Evolutionary conservation across 75 land plant genomes (phyloP).

Genomic region (Cryptomeria japonica): DNA sequence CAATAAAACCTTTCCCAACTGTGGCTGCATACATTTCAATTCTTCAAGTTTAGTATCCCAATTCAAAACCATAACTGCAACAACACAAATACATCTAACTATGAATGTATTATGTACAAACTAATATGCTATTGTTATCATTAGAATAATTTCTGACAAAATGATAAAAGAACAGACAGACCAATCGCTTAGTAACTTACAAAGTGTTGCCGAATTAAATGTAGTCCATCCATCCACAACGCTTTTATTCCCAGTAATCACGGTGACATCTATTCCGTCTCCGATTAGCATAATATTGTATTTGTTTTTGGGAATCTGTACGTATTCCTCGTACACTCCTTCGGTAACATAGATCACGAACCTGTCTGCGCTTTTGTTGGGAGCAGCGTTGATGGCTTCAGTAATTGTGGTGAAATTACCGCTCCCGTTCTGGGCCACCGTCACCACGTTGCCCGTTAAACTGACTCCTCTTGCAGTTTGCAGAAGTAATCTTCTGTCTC

Average conservation of each 20-base stretch:
- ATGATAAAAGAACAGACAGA: too few species aligned
- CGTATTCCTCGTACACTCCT: slow-evolving; percentile 67
- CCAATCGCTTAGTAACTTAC: slow-evolving; percentile 20
- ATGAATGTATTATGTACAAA: too few species aligned
- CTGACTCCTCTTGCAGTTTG: not conserved
- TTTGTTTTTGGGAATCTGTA: slow-evolving; percentile 43
- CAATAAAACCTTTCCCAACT: slow-evolving; percentile 47
- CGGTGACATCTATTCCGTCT: slow-evolving; percentile 67
- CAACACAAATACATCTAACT: too few species aligned
- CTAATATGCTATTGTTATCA: too few species aligned
- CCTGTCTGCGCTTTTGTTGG: slow-evolving; percentile 16
- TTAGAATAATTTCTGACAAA: too few species aligned
- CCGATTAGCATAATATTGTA: slow-evolving; percentile 62
- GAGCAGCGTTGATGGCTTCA: slow-evolving; percentile 48
- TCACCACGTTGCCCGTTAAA: slow-evolving; percentile 19
- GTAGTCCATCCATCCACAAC: slow-evolving; percentile 69
- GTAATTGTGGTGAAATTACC: slow-evolving; percentile 58
- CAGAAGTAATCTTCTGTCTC: not conserved
- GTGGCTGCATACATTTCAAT: slow-evolving; percentile 30
- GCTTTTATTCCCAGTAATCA: slow-evolving; percentile 63
- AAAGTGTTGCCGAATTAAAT: slow-evolving; percentile 71
- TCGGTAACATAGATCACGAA: slow-evolving; percentile 40
- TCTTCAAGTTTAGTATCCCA: too few species aligned
- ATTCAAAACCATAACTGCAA: too few species aligned
- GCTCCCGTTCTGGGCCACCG: slow-evolving; percentile 68